Base-by-base conservation (phyloP, 768 basidiomycete species). In the Tulasnella sp. region DNA sequence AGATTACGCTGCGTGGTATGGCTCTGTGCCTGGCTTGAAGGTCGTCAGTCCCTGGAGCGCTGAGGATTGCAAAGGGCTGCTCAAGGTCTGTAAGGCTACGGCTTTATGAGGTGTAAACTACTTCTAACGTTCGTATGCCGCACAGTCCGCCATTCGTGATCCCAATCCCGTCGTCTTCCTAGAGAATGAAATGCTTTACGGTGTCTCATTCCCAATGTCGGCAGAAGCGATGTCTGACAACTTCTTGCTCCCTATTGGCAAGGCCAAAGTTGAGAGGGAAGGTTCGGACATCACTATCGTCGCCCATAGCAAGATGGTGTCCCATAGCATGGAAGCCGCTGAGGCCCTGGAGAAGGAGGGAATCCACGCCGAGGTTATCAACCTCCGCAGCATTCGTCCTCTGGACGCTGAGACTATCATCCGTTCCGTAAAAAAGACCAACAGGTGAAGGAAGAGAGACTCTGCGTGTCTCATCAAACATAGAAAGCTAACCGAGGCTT, bases 161-260 rank as follows among this genome's bases (percentile, higher is more conserved):
- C 93, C 93, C 55, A 98, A 94, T 76, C 92, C 92, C 12, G 88
- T 97, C 65, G 92, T 97, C 65, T 92, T 99, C 80, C 86, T 99
- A 53, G 96, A 99, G 71, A 99, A 99, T 74, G 96, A 99, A 73
- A 92, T 99, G 82, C 73, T 99, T 70, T 99, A 99, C 75, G 96
- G 96, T 73, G 83, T 92, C 63, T 81, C 86, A 34, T 99, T 98
- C 85, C 92, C 93, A 51, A 85, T 98, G 84, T 91, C 92, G 25
- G 71, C 83, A 63, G 93, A 93, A 68, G 93, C 92, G 66, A 84
- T 96, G 83, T 92, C 90, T 53, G 89, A 93, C 71, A 82, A 89
- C 75, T 99, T 92, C 81, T 72, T 93, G 45, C 76, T 98, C 56
- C 94, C 93, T 34, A 96, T 99, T 68, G 96, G 96, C 69, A 97